A percentile compares a stretch with the other conserved stretches of the same genome.
phyloP scores from a whole-genome alignment of 768 basidiomycete species.

The Lepiota venenata region DNA sequence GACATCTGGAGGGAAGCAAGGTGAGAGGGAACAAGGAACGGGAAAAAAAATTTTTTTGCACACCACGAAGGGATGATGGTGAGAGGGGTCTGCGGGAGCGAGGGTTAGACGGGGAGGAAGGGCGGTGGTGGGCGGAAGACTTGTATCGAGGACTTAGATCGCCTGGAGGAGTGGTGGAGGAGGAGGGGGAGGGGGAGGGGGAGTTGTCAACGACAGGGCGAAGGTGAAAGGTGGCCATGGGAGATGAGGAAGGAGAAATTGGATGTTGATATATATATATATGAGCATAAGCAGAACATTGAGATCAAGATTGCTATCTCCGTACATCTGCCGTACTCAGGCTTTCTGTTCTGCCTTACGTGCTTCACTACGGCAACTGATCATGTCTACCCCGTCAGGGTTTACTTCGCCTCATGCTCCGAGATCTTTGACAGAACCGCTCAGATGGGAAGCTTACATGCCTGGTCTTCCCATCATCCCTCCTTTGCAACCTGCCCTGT shows the following conservation, averaged over 20 bases:
- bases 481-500: constrained; percentile 5
- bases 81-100: constrained; percentile 56
- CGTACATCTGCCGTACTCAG: constrained; percentile 13
- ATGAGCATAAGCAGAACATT: not conserved
- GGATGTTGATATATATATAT: constrained; percentile 6
- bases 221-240: constrained; percentile 43
- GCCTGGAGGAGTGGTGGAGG: constrained; percentile 39
- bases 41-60: constrained; percentile 2
- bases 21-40: not conserved
- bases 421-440: constrained; percentile 35
- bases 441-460: constrained; percentile 27
- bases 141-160: constrained; percentile 38
- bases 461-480: constrained; percentile 13
- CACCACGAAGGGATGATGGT: constrained; percentile 61
- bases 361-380: constrained; percentile 22
- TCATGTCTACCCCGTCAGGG: constrained; percentile 19
- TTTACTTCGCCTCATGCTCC: constrained; percentile 21
- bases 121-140: constrained; percentile 22
- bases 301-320: constrained; percentile 13
- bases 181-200: constrained; percentile 51
- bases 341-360: constrained; percentile 13
- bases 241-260: constrained; percentile 17
- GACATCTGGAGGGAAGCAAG: constrained; percentile 43
- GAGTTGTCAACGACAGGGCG: constrained; percentile 51
- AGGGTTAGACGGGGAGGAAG: constrained; percentile 26